Conservation (phyloP, 345 rosid species). For the Arabidopsis thaliana region DNA sequence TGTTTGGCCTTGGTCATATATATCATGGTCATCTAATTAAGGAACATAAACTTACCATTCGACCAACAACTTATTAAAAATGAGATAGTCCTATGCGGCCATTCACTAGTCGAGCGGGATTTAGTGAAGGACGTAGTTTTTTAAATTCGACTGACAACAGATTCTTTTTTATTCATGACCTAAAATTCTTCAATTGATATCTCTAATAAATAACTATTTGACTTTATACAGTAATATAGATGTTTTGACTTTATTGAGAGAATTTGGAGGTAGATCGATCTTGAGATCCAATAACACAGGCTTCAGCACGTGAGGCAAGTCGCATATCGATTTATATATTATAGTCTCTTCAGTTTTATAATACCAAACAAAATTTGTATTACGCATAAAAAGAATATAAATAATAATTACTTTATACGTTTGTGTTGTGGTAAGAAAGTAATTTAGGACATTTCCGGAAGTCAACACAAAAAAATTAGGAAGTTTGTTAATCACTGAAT, state of each 20-base stretch:
- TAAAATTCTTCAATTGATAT: neutral
- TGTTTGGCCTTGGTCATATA: neutral
- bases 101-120: slow-evolving; percentile 23
- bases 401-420: neutral
- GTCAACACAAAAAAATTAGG: neutral
- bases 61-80: slow-evolving; percentile 4
- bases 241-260: slow-evolving; percentile 30
- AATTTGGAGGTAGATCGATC: slow-evolving; percentile 33
- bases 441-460: neutral
- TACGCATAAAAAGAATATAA: neutral
- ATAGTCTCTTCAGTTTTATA: slow-evolving; percentile 14
- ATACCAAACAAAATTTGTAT: slow-evolving; percentile 20
- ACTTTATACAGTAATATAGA: slow-evolving; percentile 13
- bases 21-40: neutral
- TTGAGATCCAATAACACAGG: slow-evolving; percentile 43
- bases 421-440: neutral
- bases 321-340: slow-evolving; percentile 13
- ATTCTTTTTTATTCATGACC: neutral
- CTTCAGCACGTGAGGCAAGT: slow-evolving; percentile 41
- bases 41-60: slow-evolving; percentile 6
- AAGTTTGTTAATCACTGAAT: neutral
- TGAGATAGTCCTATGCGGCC: neutral
- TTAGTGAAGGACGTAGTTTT: slow-evolving; percentile 3
- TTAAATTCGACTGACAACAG: slow-evolving; percentile 6
- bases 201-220: slow-evolving; percentile 29